Evolutionary conservation across 2,329 filamentous ascomycete genomes (phyloP), one percentile per base, ranked within the genome.

Genomic region (Biscogniauxia marginata): DNA sequence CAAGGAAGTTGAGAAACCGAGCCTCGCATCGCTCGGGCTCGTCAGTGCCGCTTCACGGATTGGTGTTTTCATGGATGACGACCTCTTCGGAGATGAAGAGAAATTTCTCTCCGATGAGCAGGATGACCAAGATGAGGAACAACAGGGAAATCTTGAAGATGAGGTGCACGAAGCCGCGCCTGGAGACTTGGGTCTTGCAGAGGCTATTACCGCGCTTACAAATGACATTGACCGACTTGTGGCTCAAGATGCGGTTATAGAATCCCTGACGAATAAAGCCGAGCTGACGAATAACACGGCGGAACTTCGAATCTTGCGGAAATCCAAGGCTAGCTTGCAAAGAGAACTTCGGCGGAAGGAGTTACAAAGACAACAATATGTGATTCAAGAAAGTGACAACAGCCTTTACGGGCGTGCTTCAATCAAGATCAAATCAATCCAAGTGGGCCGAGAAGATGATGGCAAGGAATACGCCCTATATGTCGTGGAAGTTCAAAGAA

Each of bases 201-300:
- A 99, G 75, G 93, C 96, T 8, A 96, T 99, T 62, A 87, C 90
- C 46, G 87, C 84, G 1, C 80, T 99, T n/a, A 91, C 89, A 0
- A 86, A 88, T 50, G 93, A 98, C 62, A 96, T 99, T 60, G 92
- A 97, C 66, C 90, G 92, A 62, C 80, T 99, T 18, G 82, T 84
- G 8, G 86, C 92, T 3, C 95, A 99, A 73, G 91, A 97, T 65
- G 88, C 89, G 1, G 90, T 99, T 18, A 86, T 99, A 18, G 91
- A 97, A 65, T 96, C 93, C 1, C 76, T 99, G 56, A 95, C 91
- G 2, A 86, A 90, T 55, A 99, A 99, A 74, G 95, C 96, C 0
- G 95, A 99, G 71, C 78, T 99, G 52, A 99, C 95, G 1, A 99
- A 99, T 71, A 99, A 99, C 69, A 92, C 89, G 13, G 91, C 93